These are phyloP conservation scores for Ajuga chamaepitys DNA, from an alignment of 257 asterid genomes.

Conservation along the genomic window DNA sequence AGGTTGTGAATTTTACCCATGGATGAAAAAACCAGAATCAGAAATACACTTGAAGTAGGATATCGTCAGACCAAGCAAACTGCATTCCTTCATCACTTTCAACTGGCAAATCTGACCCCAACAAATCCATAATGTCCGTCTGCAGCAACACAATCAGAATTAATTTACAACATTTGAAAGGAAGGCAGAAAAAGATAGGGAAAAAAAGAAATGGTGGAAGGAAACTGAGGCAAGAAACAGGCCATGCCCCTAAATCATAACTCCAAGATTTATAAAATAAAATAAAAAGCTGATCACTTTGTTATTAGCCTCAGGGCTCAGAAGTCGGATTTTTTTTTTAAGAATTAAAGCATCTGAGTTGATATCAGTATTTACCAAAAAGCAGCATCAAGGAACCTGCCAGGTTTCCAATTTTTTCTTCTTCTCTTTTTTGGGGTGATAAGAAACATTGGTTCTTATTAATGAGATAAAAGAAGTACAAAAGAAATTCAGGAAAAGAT, in stretches of 20 bases:
- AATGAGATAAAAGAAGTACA: too few species aligned
- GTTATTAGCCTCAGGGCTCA: background rate
- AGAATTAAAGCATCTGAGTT: background rate
- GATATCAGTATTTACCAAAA: background rate
- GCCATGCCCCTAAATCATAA: background rate
- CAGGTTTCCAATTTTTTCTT: too few species aligned
- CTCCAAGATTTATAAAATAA: too few species aligned
- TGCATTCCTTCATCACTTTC: conserved; percentile 88
- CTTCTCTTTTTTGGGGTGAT: too few species aligned
- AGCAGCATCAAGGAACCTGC: background rate
- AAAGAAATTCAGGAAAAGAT: too few species aligned
- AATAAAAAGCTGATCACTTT: background rate
- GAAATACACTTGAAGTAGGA: conserved; percentile 98
- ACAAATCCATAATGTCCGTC: conserved; percentile 96
- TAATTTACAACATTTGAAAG: background rate
- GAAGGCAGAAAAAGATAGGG: background rate
- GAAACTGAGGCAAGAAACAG: background rate
- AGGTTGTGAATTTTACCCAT: too few species aligned
- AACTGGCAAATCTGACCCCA: conserved; percentile 95
- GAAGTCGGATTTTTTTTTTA: background rate
- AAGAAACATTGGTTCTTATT: too few species aligned
- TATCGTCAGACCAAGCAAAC: conserved; percentile 98
- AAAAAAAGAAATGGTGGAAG: background rate
- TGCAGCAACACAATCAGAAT: conserved; percentile 27
- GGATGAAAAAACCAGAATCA: too few species aligned